phyloP scores from a whole-genome alignment of 331 rosid species.

The Saraca asoca region DNA sequence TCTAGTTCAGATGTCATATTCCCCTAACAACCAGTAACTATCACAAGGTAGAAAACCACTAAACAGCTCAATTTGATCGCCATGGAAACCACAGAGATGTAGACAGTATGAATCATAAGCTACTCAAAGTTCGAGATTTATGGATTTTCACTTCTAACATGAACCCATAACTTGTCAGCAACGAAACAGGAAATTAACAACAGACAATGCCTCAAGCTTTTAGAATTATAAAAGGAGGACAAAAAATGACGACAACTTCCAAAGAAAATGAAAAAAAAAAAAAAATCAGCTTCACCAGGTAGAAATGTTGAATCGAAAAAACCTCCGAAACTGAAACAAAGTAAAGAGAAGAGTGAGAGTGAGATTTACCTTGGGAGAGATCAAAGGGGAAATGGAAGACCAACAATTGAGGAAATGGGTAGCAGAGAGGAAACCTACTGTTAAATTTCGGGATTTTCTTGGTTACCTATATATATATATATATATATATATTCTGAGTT shows the following conservation, averaged over 20 bases:
- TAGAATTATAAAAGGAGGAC: not conserved
- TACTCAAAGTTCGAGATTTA: not conserved
- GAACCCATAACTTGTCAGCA: not conserved
- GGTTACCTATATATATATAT: too few species aligned
- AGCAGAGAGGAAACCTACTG: too few species aligned
- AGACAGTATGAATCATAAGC: not conserved
- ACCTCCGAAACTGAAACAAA: not conserved
- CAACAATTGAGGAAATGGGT: not conserved
- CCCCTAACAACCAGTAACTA: not conserved
- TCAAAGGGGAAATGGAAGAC: not conserved
- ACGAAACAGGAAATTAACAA: not conserved
- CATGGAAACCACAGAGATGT: not conserved
- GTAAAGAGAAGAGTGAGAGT: not conserved
- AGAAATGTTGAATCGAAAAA: not conserved
- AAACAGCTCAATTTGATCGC: not conserved
- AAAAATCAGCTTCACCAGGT: not conserved
- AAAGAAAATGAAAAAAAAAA: not conserved
- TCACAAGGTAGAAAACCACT: not conserved
- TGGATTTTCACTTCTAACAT: not conserved
- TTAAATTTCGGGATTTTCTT: too few species aligned
- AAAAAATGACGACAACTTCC: not conserved
- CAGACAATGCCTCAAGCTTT: not conserved
- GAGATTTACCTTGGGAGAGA: not conserved
- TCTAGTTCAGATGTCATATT: not conserved
- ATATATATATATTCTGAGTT: too few species aligned